phyloP scores from a whole-genome alignment of 2,329 filamentous ascomycete genomes.

The Colletotrichum graminicola region DNA sequence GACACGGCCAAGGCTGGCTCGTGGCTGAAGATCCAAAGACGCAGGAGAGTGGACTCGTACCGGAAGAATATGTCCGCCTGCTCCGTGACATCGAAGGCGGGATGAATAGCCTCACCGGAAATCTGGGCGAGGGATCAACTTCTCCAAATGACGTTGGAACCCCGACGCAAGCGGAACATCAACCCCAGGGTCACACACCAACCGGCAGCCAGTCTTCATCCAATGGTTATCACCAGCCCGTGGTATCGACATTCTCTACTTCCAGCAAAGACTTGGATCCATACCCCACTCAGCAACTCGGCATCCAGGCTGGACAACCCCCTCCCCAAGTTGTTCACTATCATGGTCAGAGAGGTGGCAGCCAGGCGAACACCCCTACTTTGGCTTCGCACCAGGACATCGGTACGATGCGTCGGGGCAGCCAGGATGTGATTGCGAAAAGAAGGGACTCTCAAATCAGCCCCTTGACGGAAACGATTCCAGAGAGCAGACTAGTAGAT shows the following conservation, averaged over 20 bases:
- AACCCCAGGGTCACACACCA: constrained; percentile 41
- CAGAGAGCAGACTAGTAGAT: constrained; percentile 51
- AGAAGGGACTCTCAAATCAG: constrained; percentile 54
- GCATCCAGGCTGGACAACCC: constrained; percentile 71
- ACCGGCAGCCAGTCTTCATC: constrained; percentile 48
- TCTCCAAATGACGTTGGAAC: constrained; percentile 69
- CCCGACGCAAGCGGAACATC: constrained; percentile 72
- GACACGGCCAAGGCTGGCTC: constrained; percentile 96
- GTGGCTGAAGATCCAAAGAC: constrained; percentile 97
- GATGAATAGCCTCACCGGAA: constrained; percentile 77
- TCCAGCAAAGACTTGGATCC: constrained; percentile 77
- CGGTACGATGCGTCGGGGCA: constrained; percentile 60
- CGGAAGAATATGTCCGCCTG: constrained; percentile 94
- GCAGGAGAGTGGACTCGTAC: constrained; percentile 92
- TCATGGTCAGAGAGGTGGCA: constrained; percentile 75
- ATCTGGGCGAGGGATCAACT: constrained; percentile 65
- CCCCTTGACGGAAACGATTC: constrained; percentile 54
- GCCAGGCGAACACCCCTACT: constrained; percentile 75
- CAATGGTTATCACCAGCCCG: constrained; percentile 76
- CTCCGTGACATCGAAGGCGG: constrained; percentile 94
- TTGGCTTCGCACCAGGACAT: constrained; percentile 64
- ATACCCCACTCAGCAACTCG: constrained; percentile 74
- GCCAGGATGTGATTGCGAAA: constrained; percentile 58
- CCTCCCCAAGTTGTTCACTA: constrained; percentile 77
- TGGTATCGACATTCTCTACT: constrained; percentile 77